These are phyloP conservation scores for Candida caryicola DNA, from an alignment of 805 yeast genomes.

Conservation along the genomic window DNA sequence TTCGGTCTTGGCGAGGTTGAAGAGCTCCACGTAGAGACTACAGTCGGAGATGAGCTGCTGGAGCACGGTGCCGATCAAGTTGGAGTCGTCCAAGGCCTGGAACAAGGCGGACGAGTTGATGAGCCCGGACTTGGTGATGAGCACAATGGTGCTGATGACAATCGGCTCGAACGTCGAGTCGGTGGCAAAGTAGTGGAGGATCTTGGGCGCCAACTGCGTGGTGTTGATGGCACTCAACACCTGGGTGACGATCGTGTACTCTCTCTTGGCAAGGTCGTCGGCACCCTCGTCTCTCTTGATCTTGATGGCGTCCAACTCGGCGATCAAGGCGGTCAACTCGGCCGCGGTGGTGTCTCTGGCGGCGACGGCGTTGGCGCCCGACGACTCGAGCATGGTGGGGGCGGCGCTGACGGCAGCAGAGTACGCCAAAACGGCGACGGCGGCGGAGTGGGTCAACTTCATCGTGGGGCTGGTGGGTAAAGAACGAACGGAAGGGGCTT, in stretches of 20 bases:
- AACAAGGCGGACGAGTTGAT: conserved; percentile 32
- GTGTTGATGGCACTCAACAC: conserved; percentile 37
- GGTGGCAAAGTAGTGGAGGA: conserved; percentile 32
- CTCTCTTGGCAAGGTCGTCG: conserved; percentile 30
- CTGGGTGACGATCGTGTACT: conserved; percentile 38
- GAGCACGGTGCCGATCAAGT: conserved; percentile 32
- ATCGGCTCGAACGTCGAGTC: conserved; percentile 24
- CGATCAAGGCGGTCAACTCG: conserved; percentile 22
- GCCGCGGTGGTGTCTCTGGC: conserved; percentile 9
- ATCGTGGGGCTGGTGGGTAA: conserved; percentile 12
- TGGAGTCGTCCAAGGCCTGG: conserved; percentile 35
- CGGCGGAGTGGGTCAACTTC: conserved; percentile 32
- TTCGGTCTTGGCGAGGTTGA: conserved; percentile 28
- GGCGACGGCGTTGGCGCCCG: conserved; percentile 7
- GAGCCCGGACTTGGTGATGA: conserved; percentile 31
- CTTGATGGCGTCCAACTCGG: conserved; percentile 21
- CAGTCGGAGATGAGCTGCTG: conserved; percentile 39
- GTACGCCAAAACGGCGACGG: conserved; percentile 27
- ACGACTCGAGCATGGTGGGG: conserved; percentile 23
- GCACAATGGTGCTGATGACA: conserved; percentile 25
- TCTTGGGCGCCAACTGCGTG: conserved; percentile 34
- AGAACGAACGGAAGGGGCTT: conserved; percentile 1
- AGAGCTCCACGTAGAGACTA: conserved; percentile 32
- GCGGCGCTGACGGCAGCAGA: conserved; percentile 31
- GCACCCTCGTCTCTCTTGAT: conserved; percentile 28